These are phyloP conservation scores for Daedaleopsis nitida DNA, from an alignment of 768 basidiomycete species.

Conservation along the genomic window DNA sequence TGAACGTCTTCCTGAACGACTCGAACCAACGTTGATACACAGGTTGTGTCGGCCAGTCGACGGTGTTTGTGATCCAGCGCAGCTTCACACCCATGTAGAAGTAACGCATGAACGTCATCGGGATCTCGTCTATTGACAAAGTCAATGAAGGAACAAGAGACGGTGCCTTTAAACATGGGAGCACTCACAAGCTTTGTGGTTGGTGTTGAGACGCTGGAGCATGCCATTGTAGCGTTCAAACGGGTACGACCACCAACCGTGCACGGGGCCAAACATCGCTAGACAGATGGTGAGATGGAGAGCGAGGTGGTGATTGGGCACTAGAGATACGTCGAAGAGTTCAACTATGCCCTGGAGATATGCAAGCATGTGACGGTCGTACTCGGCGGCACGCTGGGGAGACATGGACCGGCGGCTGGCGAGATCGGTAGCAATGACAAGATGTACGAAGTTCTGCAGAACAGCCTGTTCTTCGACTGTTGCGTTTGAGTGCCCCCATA, in stretches of 20 bases:
- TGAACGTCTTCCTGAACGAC: neutral
- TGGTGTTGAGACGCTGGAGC: slow-evolving; percentile 29
- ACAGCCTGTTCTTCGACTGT: slow-evolving; percentile 9
- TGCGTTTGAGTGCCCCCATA: slow-evolving; percentile 33
- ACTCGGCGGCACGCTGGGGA: slow-evolving; percentile 2
- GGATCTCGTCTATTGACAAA: no score
- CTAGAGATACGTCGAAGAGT: slow-evolving; percentile 27
- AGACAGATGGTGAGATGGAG: slow-evolving; percentile 34
- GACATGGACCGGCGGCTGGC: slow-evolving; percentile 21
- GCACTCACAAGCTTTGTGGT: slow-evolving; percentile 7
- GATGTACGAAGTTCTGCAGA: slow-evolving; percentile 35
- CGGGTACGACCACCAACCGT: slow-evolving; percentile 26
- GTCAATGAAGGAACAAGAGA: no score
- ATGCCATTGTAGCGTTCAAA: slow-evolving; percentile 34
- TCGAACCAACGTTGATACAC: neutral
- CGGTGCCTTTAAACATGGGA: no score
- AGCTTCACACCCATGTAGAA: neutral
- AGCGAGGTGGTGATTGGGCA: slow-evolving; percentile 36
- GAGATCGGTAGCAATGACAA: slow-evolving; percentile 17
- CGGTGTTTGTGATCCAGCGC: neutral
- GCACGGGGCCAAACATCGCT: slow-evolving; percentile 32
- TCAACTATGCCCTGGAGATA: slow-evolving; percentile 24
- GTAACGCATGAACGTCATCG: neutral
- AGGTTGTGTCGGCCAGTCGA: neutral
- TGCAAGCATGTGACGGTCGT: neutral